Evolutionary conservation across 2,329 filamentous ascomycete genomes (phyloP), one percentile per base, ranked within the genome.

Genomic region (Sporothrix curviconia): DNA sequence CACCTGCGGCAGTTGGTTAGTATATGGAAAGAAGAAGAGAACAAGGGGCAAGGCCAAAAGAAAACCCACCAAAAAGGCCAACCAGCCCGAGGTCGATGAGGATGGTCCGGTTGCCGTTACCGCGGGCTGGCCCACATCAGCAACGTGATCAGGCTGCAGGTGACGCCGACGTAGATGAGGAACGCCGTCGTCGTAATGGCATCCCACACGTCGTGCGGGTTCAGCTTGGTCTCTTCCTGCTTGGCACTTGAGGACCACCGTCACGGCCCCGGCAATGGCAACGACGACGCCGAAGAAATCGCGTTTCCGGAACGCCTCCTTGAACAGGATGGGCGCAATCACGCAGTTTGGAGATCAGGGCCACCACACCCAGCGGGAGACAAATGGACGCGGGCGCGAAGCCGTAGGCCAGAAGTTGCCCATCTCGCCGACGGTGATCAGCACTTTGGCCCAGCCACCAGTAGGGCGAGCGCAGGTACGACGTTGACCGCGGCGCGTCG

Each of bases 311-410:
- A 99, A 96, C 52, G 78, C 80, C 73, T 99, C 94, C 68, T 96
- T 92, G 63, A 99, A 86, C 78, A 99, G 85, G 61, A 94, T 85
- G 0, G 94, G 94, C 2, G 94, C 94, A 68, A 99, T 96, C 60
- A 99, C 83, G 71, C 94, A 99, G 73, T 99, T n/a, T 99, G 44
- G 92, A 96, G 46, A 99, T 86, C 61, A 99, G 77, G 2, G 94
- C 94, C 12, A 99, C 94, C n/a, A 99, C 94, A 9, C 94, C 94
- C 6, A 99, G 78, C 0, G 94, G 94, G 34, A 92, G 96, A 42
- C 99, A 94, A 66, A 99, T 96, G 14, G 94, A 97, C 7, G 94
- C 94, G 3, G 94, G 94, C 30, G 94, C 94, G 70, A 99, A 99
- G 24, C 94, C 94, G 68, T 99, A 99, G 0, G 94, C 94, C 62